Evolutionary conservation across 1,284 basidiomycete genomes (phyloP), one percentile per base, ranked within the genome.

Genomic region (Melampsora allii-populina): DNA sequence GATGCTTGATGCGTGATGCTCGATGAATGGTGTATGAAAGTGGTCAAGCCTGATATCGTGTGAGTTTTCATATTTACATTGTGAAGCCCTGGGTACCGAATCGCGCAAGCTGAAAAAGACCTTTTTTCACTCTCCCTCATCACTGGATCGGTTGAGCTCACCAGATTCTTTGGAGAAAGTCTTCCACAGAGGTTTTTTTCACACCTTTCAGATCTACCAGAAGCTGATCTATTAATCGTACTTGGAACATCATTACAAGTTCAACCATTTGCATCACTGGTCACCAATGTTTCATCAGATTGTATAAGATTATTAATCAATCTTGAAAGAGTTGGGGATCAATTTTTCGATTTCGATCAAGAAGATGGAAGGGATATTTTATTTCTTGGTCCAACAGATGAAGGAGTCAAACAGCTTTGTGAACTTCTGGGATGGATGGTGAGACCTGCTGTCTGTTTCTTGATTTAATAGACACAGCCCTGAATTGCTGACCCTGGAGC

Each of bases 191-290:
- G 77, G 1, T 82, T 82, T 75, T 81, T 81, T 64, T 45, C 75
- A 9, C 76, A 77, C 45, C 69, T 79, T 6, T 72, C 81, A 75
- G 84, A 85, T 50, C 82, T 84, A 31, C 79, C 84, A 2, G 50
- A 79, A 24, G 91, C 91, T 2, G 92, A 98, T 81, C 84, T 98
- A 10, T 86, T 98, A 21, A 88, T 98, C 77, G 88, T 97, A 36
- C 88, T 98, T 77, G 95, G 95, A 31, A 98, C 95, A 0, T 95
- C 92, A 2, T 85, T 95, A 31, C 88, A 88, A 5, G 85, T 86
- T 1, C 83, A 85, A 29, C 86, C 86, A 1, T 87, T 86, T 77
- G 85, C 85, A 2, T 82, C 82, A 1, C 80, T 87, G 1, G 81
- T 85, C 21, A 79, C 84, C 74, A 78, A 80, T 10, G 85, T 85